These are phyloP conservation scores for Oryza coarctata DNA, from an alignment of 176 grass and related monocot species.

Conservation along the genomic window DNA sequence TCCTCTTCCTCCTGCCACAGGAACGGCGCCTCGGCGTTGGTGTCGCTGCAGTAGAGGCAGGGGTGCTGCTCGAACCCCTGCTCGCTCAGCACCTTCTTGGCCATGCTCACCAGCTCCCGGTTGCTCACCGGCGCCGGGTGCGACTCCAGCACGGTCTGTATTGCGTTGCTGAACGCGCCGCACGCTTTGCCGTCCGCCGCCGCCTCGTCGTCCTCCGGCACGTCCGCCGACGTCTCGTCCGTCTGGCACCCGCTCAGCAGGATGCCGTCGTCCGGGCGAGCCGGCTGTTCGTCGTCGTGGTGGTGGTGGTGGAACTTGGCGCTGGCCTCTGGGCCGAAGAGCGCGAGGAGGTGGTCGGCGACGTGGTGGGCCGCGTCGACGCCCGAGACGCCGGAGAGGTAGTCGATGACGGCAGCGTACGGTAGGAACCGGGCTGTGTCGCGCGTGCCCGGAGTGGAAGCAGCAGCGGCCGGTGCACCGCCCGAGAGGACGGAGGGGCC, in stretches of 20 bases:
- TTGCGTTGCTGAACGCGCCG: conserved; percentile 64
- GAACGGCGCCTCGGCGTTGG: conserved; percentile 53
- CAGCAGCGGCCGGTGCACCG: not conserved
- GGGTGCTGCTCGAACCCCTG: conserved; percentile 60
- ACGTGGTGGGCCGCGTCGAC: conserved; percentile 47
- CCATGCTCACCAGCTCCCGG: conserved; percentile 48
- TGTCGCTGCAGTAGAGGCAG: conserved; percentile 74
- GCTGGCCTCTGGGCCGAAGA: conserved; percentile 68
- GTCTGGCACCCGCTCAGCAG: conserved; percentile 84
- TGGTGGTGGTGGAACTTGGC: conserved; percentile 39
- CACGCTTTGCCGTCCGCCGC: conserved; percentile 43
- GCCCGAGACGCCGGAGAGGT: conserved; percentile 57
- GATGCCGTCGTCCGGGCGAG: conserved; percentile 47
- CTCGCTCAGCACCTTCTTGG: conserved; percentile 37
- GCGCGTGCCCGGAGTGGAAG: not conserved
- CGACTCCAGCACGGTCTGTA: conserved; percentile 50
- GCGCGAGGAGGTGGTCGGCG: conserved; percentile 57
- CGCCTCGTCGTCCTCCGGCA: conserved; percentile 20
- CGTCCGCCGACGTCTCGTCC: conserved; percentile 71
- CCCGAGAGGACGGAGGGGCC: conserved; percentile 40
- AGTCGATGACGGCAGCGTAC: conserved; percentile 39
- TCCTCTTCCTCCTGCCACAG: conserved; percentile 35
- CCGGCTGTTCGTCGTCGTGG: not conserved
- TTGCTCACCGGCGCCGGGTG: conserved; percentile 56
- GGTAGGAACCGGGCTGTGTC: conserved; percentile 33